Conservation (phyloP, 352 stramenopile genomes). For the Phytophthora pinifolia region DNA sequence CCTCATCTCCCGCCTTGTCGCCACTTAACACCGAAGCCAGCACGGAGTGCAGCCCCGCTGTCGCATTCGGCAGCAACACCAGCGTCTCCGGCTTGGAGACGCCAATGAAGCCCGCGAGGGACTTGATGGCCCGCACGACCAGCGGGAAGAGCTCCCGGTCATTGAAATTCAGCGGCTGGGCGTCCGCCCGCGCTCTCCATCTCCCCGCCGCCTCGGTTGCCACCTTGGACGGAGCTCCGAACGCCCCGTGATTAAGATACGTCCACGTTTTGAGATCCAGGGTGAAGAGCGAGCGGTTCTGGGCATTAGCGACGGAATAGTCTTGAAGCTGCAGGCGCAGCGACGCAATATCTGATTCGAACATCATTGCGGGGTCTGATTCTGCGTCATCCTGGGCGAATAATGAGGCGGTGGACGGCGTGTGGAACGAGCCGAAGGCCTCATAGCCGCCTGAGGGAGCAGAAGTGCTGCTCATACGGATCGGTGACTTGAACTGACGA, state of each 20-base stretch:
- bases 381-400: constrained; percentile 35
- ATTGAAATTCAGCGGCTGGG: constrained; percentile 91
- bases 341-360: constrained; percentile 19
- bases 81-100: constrained; percentile 51
- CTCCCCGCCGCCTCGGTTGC: constrained; percentile 61
- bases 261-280: constrained; percentile 74
- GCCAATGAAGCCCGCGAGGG: constrained; percentile 71
- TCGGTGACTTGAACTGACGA: constrained; percentile 7
- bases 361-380: constrained; percentile 10
- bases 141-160: constrained; percentile 92
- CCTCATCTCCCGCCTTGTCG: background rate
- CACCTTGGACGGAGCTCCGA: constrained; percentile 77
- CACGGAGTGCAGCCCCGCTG: constrained; percentile 88
- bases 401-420: constrained; percentile 50
- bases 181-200: constrained; percentile 85
- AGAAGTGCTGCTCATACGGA: background rate
- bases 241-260: constrained; percentile 95
- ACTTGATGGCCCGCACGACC: constrained; percentile 76
- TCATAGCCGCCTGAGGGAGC: constrained; percentile 44
- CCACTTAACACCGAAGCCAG: constrained; percentile 45
- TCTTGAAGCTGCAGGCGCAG: constrained; percentile 17
- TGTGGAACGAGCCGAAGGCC: constrained; percentile 81
- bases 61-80: constrained; percentile 90
- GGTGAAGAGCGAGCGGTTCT: constrained; percentile 46
- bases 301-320: constrained; percentile 23